Base-by-base conservation (phyloP, 441 rosid genomes). In the Erodium chrysanthum region DNA sequence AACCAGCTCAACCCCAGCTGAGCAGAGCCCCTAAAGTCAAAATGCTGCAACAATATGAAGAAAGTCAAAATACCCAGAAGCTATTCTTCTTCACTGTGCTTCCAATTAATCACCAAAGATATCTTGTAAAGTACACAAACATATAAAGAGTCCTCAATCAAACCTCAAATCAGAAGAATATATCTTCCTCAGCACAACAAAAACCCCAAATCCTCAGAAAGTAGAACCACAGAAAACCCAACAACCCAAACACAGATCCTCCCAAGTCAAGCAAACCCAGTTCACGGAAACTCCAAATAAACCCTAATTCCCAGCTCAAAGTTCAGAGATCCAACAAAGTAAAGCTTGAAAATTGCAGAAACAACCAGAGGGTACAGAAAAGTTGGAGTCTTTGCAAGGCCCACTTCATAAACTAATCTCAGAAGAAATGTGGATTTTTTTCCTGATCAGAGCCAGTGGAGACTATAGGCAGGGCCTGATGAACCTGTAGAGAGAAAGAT, bases 291-390 rank as follows among this genome's bases (percentile, higher is more conserved):
- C 61, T 18, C 61, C 14, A 56, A 56, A 56, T 5, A 56, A 56
- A 56, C 61, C 61, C 61, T 54, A 54, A 54, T 54, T 54, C 5
- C 23, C 54, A 54, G 60, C 60, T 18, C 23, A n/a, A 15, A 54
- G 25, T 5, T 15, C 61, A 56, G 25, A 56, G 61, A 56, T 56
- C 61, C 61, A 56, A 18, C 61, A 8, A 56, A 56, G 61, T 8
- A 18, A 6, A 56, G 61, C 61, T 56, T 18, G 5, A 56, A 5
- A 18, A 3, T 18, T 18, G 25, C 61, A 56, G 27, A 17, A 56
- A 56, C 5, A 0, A 48, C 11, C 54, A 48, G 54, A 48, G 18
- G 18, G 14, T 48, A 48, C 54, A 48, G 11, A 14, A 48, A 48
- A 48, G 15, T 48, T 48, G 15, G 18, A 48, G 54, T 5, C 54